Evolutionary conservation across 805 yeast species (phyloP).

Genomic region (Wickerhamomyces hampshirensis): DNA sequence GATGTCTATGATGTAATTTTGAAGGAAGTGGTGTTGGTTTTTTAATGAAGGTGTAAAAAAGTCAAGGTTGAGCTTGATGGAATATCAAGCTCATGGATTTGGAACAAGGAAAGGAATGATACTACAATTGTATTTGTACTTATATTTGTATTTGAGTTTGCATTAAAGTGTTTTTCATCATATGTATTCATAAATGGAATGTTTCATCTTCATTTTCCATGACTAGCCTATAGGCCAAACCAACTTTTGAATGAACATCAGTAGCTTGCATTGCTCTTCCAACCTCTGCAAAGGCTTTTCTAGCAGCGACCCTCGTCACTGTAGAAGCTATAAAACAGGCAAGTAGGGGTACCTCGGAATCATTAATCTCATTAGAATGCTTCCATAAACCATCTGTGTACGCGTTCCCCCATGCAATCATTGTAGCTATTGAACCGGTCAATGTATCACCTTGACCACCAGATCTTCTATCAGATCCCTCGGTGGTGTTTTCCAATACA

Average conservation of each 20-base stretch:
- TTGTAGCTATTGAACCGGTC: slow-evolving; percentile 79
- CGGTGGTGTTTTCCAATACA: slow-evolving; percentile 37
- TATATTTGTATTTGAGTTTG: too few relatives aligned
- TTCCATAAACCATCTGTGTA: slow-evolving; percentile 60
- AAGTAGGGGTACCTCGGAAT: slow-evolving; percentile 34
- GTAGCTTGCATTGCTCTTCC: slow-evolving; percentile 85
- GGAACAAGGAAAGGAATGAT: too few relatives aligned
- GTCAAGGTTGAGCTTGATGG: too few relatives aligned
- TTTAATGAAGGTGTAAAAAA: too few relatives aligned
- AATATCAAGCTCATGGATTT: too few relatives aligned
- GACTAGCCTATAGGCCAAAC: slow-evolving; percentile 44
- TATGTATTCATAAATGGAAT: slow-evolving; percentile 1
- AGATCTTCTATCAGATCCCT: slow-evolving; percentile 75
- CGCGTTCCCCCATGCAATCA: slow-evolving; percentile 74
- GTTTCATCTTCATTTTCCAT: slow-evolving; percentile 9
- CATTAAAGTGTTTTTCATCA: not conserved
- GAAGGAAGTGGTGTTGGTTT: too few relatives aligned
- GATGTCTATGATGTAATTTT: too few relatives aligned
- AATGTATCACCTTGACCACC: slow-evolving; percentile 98
- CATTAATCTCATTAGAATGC: slow-evolving; percentile 28
- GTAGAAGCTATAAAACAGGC: slow-evolving; percentile 72
- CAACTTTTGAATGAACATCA: slow-evolving; percentile 67
- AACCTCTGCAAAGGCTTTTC: slow-evolving; percentile 55
- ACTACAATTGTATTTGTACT: too few relatives aligned
- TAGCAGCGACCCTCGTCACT: slow-evolving; percentile 61